Percentiles rank a stretch among this genome's conserved stretches.
phyloP scores from a whole-genome alignment of 495 filamentous ascomycete species.

The Amniculicola lignicola region DNA sequence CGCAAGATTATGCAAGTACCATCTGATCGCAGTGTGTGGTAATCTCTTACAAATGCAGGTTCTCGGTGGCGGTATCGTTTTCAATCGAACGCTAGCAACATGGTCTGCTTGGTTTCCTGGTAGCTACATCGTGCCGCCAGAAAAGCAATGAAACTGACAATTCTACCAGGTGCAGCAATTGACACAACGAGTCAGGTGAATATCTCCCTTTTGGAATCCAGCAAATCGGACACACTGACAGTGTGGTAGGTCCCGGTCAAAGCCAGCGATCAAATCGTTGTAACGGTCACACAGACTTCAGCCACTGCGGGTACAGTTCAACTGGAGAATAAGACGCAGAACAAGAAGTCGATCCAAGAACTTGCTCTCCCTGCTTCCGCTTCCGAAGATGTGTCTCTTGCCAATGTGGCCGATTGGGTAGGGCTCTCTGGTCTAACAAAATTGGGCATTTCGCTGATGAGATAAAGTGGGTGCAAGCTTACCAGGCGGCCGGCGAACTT shows the following conservation, averaged over 20 bases:
- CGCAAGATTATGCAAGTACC: constrained; percentile 13
- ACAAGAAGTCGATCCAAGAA: constrained; percentile 5
- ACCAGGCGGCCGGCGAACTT: constrained; percentile 15
- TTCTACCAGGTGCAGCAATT: no score
- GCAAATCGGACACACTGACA: no score
- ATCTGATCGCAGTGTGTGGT: no score
- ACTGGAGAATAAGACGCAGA: constrained; percentile 24
- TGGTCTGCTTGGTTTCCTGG: constrained; percentile 11
- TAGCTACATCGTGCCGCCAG: no score
- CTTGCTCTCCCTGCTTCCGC: background rate
- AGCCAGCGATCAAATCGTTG: constrained; percentile 12
- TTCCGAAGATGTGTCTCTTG: background rate
- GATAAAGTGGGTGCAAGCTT: constrained; percentile 21
- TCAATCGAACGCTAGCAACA: background rate
- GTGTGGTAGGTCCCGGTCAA: constrained; percentile 5
- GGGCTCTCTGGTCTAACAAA: no score
- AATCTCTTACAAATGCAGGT: no score
- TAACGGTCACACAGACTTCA: constrained; percentile 2
- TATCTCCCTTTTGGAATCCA: no score
- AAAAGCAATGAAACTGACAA: no score
- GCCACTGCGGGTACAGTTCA: constrained; percentile 2
- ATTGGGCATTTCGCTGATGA: no score
- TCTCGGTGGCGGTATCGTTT: constrained; percentile 12
- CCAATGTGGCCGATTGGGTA: constrained; percentile 12
- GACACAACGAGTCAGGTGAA: no score